phyloP scores from a whole-genome alignment of 2,329 filamentous ascomycete species.

The Diatrype stigma region DNA sequence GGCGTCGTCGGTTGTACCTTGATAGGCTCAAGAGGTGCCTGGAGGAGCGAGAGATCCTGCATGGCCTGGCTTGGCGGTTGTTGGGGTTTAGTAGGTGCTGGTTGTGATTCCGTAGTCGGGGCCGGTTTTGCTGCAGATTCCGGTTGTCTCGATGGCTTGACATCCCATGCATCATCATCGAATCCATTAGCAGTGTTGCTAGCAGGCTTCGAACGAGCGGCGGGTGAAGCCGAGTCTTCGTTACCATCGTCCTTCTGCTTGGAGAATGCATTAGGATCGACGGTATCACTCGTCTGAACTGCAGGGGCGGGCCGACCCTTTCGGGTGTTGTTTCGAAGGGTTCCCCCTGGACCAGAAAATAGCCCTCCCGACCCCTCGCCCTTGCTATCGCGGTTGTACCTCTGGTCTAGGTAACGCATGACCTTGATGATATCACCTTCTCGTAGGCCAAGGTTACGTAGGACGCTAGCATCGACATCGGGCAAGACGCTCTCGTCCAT shows the following conservation, averaged over 20 bases:
- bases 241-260: constrained; percentile 48
- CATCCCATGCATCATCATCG: constrained; percentile 96
- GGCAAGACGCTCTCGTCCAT: constrained; percentile 94
- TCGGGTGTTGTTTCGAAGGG: constrained; percentile 87
- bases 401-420: constrained; percentile 81
- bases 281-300: constrained; percentile 78
- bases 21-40: constrained; percentile 48
- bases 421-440: constrained; percentile 96
- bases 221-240: constrained; percentile 34
- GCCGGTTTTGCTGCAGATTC: constrained; percentile 40
- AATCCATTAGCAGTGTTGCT: constrained; percentile 48
- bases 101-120: constrained; percentile 56
- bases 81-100: constrained; percentile 26
- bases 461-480: constrained; percentile 77
- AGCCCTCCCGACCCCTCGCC: constrained; percentile 62
- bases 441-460: constrained; percentile 86
- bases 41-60: constrained; percentile 53
- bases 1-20: constrained; percentile 33
- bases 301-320: constrained; percentile 85
- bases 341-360: constrained; percentile 90
- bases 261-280: constrained; percentile 83
- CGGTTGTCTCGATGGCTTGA: constrained; percentile 71
- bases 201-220: constrained; percentile 25
- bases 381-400: constrained; percentile 64
- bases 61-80: constrained; percentile 33